These are phyloP conservation scores for Aphanoascus verrucosus DNA, from an alignment of 2,329 filamentous ascomycete genomes.

Conservation along the genomic window DNA sequence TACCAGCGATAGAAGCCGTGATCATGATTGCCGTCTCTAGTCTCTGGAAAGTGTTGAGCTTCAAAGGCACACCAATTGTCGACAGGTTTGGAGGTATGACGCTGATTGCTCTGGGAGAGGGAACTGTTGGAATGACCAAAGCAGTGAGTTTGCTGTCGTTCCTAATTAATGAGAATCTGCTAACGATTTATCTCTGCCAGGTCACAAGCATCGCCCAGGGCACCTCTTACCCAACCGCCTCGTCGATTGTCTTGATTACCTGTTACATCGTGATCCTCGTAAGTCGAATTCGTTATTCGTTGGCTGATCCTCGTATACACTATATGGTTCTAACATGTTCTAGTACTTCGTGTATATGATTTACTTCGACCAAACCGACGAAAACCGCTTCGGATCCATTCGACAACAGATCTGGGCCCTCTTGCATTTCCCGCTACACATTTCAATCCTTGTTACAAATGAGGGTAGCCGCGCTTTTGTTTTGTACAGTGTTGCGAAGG, in stretches of 20 bases:
- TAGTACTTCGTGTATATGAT: conserved; percentile 52
- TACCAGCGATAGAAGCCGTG: conserved; percentile 40
- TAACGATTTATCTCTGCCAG: conserved; percentile 5
- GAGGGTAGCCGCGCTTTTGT: conserved; percentile 47
- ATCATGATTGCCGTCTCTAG: conserved; percentile 41
- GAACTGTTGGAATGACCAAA: conserved; percentile 37
- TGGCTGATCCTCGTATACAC: not conserved
- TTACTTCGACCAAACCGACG: conserved; percentile 49
- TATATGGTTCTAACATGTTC: not conserved
- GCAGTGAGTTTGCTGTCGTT: conserved; percentile 11
- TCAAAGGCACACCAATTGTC: conserved; percentile 49
- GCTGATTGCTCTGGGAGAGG: conserved; percentile 52
- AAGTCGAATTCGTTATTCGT: not conserved
- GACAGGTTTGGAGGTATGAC: conserved; percentile 50
- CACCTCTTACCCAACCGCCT: conserved; percentile 9
- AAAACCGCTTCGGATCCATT: conserved; percentile 41
- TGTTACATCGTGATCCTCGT: conserved; percentile 14
- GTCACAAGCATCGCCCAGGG: conserved; percentile 15
- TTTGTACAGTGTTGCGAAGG: conserved; percentile 29
- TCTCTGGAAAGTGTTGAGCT: conserved; percentile 38
- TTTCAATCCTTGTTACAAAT: conserved; percentile 49
- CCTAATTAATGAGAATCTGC: not conserved
- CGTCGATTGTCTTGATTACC: conserved; percentile 14
- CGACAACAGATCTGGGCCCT: conserved; percentile 46
- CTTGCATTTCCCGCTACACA: conserved; percentile 14